These are phyloP conservation scores for Acrocalymma vagum DNA, from an alignment of 2,329 filamentous ascomycete genomes.

Conservation along the genomic window DNA sequence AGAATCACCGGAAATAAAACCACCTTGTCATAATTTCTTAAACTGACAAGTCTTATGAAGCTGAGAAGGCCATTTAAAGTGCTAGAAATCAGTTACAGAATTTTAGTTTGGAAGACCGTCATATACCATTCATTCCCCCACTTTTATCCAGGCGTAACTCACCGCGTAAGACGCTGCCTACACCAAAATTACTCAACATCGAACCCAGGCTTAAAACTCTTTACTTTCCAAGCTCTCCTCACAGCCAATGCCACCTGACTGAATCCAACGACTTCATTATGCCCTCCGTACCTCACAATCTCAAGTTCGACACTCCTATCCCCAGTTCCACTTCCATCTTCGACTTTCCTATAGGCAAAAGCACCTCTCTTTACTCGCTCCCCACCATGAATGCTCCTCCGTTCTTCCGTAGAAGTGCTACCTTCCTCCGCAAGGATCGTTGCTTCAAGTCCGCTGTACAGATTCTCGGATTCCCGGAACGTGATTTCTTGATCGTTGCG, in stretches of 20 bases:
- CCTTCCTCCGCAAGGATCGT: constrained; percentile 40
- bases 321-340: constrained; percentile 31
- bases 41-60: too few relatives aligned
- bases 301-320: constrained; percentile 50
- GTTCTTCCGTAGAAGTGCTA: constrained; percentile 30
- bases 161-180: too few relatives aligned
- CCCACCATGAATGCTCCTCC: constrained; percentile 39
- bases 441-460: constrained; percentile 35
- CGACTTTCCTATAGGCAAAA: constrained; percentile 44
- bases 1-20: too few relatives aligned
- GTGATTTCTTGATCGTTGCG: constrained; percentile 84
- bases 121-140: too few relatives aligned
- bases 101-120: too few relatives aligned
- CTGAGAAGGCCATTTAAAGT: too few relatives aligned
- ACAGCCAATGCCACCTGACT: constrained; percentile 71
- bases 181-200: constrained; percentile 43
- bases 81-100: too few relatives aligned
- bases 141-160: too few relatives aligned
- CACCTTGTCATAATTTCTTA: too few relatives aligned
- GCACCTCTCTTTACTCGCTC: constrained; percentile 44
- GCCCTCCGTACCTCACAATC: constrained; percentile 58
- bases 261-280: constrained; percentile 74
- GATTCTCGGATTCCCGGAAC: constrained; percentile 66
- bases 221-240: constrained; percentile 68
- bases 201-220: constrained; percentile 30